These are phyloP conservation scores for Puccinia sorghi DNA, from an alignment of 1,284 basidiomycete genomes.

Conservation along the genomic window DNA sequence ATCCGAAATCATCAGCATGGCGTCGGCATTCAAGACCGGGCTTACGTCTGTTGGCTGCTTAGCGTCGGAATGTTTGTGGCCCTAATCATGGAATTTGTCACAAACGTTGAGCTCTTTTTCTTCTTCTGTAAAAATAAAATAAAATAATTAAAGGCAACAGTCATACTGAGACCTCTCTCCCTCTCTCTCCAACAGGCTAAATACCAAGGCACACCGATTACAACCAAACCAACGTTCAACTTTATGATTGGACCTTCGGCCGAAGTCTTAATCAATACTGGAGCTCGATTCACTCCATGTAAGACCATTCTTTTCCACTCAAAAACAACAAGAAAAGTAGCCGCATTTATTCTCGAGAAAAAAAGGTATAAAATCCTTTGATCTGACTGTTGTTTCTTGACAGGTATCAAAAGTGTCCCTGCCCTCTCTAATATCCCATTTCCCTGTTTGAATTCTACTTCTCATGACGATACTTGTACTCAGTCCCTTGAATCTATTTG, in stretches of 20 bases:
- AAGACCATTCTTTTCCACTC: slow-evolving; percentile 50
- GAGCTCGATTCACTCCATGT: slow-evolving; percentile 58
- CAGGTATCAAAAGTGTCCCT: slow-evolving; percentile 45
- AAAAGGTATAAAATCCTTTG: slow-evolving; percentile 21
- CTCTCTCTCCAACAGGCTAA: slow-evolving; percentile 15
- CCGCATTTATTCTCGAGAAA: no score
- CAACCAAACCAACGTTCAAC: slow-evolving; percentile 39
- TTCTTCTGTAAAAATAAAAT: neutral
- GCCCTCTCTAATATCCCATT: slow-evolving; percentile 31
- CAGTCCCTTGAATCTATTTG: slow-evolving; percentile 41
- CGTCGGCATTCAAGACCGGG: slow-evolving; percentile 36
- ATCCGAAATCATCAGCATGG: slow-evolving; percentile 38
- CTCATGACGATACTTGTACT: slow-evolving; percentile 10
- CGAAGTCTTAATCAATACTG: slow-evolving; percentile 58
- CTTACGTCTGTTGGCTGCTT: slow-evolving; percentile 37
- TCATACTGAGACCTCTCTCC: neutral
- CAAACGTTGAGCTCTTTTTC: slow-evolving; percentile 10
- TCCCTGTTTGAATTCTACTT: slow-evolving; percentile 43
- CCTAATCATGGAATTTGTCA: slow-evolving; percentile 43
- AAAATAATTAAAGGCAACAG: no score
- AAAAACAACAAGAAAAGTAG: neutral
- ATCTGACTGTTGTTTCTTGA: slow-evolving; percentile 18
- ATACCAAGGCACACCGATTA: slow-evolving; percentile 44
- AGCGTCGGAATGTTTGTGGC: slow-evolving; percentile 41
- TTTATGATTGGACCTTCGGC: slow-evolving; percentile 58